These are phyloP conservation scores for Neopestalotiopsis rosae DNA, from an alignment of 2,329 filamentous ascomycete species.

Conservation along the genomic window DNA sequence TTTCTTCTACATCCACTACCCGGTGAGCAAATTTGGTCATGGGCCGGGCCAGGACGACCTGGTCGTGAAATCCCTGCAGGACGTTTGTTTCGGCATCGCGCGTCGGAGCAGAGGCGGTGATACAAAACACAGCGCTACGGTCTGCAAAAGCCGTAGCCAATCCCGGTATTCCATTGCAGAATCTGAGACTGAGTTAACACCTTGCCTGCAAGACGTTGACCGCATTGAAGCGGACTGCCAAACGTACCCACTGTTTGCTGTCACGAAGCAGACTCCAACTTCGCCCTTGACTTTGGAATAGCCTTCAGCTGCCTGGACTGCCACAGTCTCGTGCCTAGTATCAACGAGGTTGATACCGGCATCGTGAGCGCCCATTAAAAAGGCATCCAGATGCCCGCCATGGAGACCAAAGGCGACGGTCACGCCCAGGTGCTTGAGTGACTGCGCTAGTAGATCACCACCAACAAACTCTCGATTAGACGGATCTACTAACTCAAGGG, in stretches of 20 bases:
- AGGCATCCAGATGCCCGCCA: slow-evolving; percentile 53
- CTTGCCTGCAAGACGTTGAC: not conserved
- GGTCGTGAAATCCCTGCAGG: slow-evolving; percentile 51
- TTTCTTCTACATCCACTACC: slow-evolving; percentile 48
- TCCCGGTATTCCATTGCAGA: slow-evolving; percentile 50
- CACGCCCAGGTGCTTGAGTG: slow-evolving; percentile 44
- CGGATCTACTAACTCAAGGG: slow-evolving; percentile 10
- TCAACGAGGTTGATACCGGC: slow-evolving; percentile 48
- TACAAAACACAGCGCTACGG: slow-evolving; percentile 47
- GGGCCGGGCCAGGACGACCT: slow-evolving; percentile 47
- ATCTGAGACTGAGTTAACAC: slow-evolving; percentile 34
- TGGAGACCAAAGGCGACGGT: slow-evolving; percentile 52
- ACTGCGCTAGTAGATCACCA: slow-evolving; percentile 51
- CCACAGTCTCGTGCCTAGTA: slow-evolving; percentile 51
- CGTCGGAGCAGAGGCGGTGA: slow-evolving; percentile 49
- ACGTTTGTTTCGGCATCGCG: slow-evolving; percentile 51
- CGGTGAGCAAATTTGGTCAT: slow-evolving; percentile 52
- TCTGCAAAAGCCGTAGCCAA: slow-evolving; percentile 51
- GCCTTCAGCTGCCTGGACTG: slow-evolving; percentile 52
- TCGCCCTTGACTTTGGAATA: slow-evolving; percentile 50
- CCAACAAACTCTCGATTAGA: slow-evolving; percentile 43
- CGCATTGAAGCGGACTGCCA: not conserved
- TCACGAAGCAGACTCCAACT: slow-evolving; percentile 51
- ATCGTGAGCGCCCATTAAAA: slow-evolving; percentile 47
- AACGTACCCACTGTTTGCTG: slow-evolving; percentile 51